phyloP scores from a whole-genome alignment of 129 eudicot genomes.

The Lactuca sativa region DNA sequence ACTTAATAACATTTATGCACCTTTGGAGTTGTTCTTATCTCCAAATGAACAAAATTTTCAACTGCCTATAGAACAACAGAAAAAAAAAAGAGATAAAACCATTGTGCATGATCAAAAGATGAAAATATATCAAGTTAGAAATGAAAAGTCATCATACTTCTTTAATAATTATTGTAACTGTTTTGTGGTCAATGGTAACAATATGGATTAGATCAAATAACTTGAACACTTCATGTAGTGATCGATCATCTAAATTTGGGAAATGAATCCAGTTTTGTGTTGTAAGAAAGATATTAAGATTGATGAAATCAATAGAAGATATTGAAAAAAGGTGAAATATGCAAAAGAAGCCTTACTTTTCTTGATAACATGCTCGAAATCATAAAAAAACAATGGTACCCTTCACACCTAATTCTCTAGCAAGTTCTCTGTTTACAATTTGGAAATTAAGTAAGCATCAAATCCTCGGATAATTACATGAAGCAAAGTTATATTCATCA shows the following conservation, averaged over 20 bases:
- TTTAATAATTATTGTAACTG: conserved; percentile 76
- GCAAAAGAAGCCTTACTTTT: conserved; percentile 49
- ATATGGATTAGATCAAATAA: conserved; percentile 88
- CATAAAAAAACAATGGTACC: conserved; percentile 74
- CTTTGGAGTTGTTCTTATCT: conserved; percentile 98
- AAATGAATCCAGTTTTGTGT: neutral
- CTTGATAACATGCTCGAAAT: conserved; percentile 71
- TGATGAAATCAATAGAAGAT: neutral
- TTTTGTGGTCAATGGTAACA: conserved; percentile 83
- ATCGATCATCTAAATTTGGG: conserved; percentile 60
- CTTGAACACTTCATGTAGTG: conserved; percentile 86
- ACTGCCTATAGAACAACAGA: conserved; percentile 49
- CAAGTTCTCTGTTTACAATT: conserved; percentile 71
- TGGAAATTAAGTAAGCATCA: conserved; percentile 19
- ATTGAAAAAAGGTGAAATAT: neutral
- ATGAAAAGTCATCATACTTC: conserved; percentile 64
- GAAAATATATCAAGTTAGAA: conserved; percentile 8
- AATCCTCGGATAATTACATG: neutral
- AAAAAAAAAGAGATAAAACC: neutral
- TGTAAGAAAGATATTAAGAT: conserved; percentile 1
- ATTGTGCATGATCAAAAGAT: neutral
- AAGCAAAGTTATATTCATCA: conserved; percentile 2
- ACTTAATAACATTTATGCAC: conserved; percentile 36
- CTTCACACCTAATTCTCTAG: conserved; percentile 76
- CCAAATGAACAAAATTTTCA: conserved; percentile 94